Evolutionary conservation across 169 alveolate genomes (phyloP).

Genomic region (Eimeria mitis): DNA sequence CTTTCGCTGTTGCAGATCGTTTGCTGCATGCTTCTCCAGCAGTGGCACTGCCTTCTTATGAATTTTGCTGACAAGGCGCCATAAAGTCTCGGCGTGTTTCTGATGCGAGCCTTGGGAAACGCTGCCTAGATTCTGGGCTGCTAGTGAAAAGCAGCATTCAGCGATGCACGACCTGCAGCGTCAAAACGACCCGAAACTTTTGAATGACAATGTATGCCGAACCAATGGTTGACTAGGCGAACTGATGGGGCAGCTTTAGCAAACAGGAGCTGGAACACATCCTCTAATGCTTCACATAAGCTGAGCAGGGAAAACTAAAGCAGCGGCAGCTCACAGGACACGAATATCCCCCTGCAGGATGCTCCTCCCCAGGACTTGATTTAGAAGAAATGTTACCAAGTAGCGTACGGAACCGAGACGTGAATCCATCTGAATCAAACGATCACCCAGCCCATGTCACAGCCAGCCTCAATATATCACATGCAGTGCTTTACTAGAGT

Average conservation of each 20-base stretch:
- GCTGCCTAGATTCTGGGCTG: conserved; percentile 49
- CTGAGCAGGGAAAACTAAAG: neutral
- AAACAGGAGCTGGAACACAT: neutral
- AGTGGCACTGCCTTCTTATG: conserved; percentile 65
- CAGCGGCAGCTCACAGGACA: conserved; percentile 34
- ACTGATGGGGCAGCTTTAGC: neutral
- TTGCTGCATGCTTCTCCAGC: conserved; percentile 30
- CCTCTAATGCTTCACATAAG: neutral
- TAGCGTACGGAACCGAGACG: conserved; percentile 73
- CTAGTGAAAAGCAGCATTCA: conserved; percentile 66
- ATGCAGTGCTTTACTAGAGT: neutral
- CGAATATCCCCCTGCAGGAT: conserved; percentile 60
- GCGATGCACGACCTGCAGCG: conserved; percentile 39
- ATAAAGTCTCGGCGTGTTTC: conserved; percentile 32
- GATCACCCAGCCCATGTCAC: conserved; percentile 12
- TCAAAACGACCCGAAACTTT: neutral
- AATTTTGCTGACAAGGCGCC: conserved; percentile 73
- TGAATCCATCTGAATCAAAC: conserved; percentile 42
- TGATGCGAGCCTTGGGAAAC: neutral
- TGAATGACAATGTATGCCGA: neutral
- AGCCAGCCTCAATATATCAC: neutral
- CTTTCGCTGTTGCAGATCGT: neutral
- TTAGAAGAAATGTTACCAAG: conserved; percentile 66
- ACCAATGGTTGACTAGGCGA: neutral
- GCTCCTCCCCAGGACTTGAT: conserved; percentile 63